These are phyloP conservation scores for Wickerhamomyces strasburgensis DNA, from an alignment of 805 yeast genomes.

Conservation along the genomic window DNA sequence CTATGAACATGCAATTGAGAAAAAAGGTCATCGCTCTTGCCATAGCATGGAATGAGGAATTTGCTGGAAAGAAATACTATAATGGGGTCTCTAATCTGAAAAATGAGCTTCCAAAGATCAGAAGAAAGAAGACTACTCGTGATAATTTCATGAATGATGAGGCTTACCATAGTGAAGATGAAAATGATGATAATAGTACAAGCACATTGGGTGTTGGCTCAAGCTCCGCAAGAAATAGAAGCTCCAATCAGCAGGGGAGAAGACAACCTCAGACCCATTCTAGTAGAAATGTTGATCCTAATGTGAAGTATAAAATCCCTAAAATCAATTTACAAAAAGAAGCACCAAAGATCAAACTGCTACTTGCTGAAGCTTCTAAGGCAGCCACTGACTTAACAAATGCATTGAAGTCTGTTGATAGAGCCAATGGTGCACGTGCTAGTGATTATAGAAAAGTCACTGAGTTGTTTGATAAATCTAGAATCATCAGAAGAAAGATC, in stretches of 20 bases:
- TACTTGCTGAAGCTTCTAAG: conserved; percentile 72
- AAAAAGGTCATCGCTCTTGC: conserved; percentile 47
- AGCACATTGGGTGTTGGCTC: background rate
- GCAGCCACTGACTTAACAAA: conserved; percentile 68
- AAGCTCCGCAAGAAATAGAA: background rate
- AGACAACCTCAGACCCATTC: no score
- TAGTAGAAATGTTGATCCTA: conserved; percentile 28
- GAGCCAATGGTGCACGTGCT: conserved; percentile 46
- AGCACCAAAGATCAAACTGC: conserved; percentile 60
- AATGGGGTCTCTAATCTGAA: conserved; percentile 43
- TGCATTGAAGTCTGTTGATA: conserved; percentile 38
- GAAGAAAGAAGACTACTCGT: conserved; percentile 20
- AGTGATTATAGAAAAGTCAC: conserved; percentile 58
- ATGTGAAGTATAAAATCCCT: conserved; percentile 57
- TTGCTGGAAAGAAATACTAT: conserved; percentile 44
- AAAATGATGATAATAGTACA: conserved; percentile 10
- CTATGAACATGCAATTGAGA: conserved; percentile 44
- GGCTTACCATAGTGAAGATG: conserved; percentile 39
- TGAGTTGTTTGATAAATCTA: conserved; percentile 68
- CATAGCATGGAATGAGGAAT: conserved; percentile 62
- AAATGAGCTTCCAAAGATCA: conserved; percentile 35
- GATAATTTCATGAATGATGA: conserved; percentile 45
- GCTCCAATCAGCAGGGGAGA: background rate
- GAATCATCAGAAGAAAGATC: conserved; percentile 70
- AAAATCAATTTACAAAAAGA: conserved; percentile 64